phyloP scores from a whole-genome alignment of 306 rosid genomes.

The Ammopiptanthus mongolicus region DNA sequence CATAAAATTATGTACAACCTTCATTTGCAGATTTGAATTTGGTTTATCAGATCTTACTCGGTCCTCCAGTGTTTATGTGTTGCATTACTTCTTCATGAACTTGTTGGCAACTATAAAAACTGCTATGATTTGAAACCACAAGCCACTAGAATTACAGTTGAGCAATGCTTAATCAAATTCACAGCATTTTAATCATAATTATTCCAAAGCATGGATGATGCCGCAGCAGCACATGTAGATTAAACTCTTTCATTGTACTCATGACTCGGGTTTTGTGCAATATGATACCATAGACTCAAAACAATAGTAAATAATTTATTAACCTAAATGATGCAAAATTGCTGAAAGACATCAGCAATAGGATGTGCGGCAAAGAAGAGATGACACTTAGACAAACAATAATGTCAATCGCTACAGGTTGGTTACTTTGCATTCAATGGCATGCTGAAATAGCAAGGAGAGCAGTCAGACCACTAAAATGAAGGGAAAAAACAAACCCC shows the following conservation, averaged over 20 bases:
- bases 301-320: constrained; percentile 12
- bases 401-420: constrained; percentile 13
- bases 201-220: constrained; percentile 79
- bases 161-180: background rate
- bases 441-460: background rate
- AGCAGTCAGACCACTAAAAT: background rate
- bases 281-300: constrained; percentile 1
- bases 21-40: background rate
- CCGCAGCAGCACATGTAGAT: constrained; percentile 72
- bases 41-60: background rate
- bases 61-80: background rate
- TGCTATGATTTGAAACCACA: background rate
- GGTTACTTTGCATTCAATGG: background rate
- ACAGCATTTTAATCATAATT: background rate
- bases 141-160: background rate
- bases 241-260: background rate
- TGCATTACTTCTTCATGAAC: background rate
- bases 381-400: constrained; percentile 8
- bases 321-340: constrained; percentile 94
- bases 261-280: background rate
- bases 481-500: background rate
- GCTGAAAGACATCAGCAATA: constrained; percentile 95
- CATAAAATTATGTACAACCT: background rate
- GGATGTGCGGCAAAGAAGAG: constrained; percentile 76
- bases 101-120: background rate